A percentile compares a stretch with the other conserved stretches of the same genome.
Evolutionary conservation across 441 rosid genomes (phyloP).

Genomic region (Populus tomentosa): DNA sequence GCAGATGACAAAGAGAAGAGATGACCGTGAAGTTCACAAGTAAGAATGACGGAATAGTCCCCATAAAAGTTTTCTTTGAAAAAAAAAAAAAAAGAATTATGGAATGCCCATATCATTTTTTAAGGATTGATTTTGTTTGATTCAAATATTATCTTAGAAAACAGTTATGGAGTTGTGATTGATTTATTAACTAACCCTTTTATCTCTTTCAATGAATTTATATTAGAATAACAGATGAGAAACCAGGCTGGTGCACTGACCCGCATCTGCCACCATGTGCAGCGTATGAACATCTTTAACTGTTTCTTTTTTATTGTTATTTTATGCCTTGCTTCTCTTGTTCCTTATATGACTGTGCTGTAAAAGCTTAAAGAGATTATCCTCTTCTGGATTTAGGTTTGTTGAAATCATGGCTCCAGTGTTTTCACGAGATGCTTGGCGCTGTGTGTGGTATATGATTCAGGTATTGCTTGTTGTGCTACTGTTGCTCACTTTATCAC

Average conservation of each 20-base stretch:
- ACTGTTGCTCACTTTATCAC: not conserved
- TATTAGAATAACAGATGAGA: conserved; percentile 64
- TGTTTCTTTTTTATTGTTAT: conserved; percentile 3
- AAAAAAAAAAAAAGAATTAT: not conserved
- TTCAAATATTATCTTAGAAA: not conserved
- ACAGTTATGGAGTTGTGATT: not conserved
- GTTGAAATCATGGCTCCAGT: too few relatives aligned
- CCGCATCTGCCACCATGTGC: conserved; percentile 97
- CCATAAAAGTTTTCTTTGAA: not conserved
- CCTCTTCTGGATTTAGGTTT: conserved; percentile 47
- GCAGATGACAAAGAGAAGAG: conserved; percentile 97
- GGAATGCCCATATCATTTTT: not conserved
- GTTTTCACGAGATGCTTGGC: too few relatives aligned
- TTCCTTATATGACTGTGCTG: not conserved
- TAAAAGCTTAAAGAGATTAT: not conserved
- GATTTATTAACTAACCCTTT: conserved; percentile 4
- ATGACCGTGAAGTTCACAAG: conserved; percentile 87
- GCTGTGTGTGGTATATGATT: too few relatives aligned
- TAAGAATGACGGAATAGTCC: conserved; percentile 29
- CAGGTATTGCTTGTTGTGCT: conserved; percentile 23
- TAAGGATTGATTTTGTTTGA: not conserved
- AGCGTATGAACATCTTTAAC: conserved; percentile 53
- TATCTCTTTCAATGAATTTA: conserved; percentile 16
- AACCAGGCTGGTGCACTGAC: conserved; percentile 77
- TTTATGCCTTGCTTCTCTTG: not conserved